A percentile compares a stretch with the other conserved stretches of the same genome.
These are phyloP conservation scores for Cystobasidium slooffiae DNA, from an alignment of 1,284 basidiomycete species.

Conservation along the genomic window DNA sequence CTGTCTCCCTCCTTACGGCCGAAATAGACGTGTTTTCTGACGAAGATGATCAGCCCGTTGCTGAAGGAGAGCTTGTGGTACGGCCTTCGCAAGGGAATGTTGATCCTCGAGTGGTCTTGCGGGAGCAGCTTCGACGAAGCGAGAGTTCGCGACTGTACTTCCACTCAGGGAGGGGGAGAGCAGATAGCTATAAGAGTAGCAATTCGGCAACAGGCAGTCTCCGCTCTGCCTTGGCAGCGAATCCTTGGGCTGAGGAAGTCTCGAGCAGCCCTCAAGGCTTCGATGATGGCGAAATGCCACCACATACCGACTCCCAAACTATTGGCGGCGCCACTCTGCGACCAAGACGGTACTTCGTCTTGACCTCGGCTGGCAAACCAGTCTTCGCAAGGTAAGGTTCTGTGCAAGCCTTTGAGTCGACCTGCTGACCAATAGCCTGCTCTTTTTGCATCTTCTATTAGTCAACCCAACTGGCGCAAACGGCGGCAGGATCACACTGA, in stretches of 20 bases:
- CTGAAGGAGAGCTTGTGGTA: conserved; percentile 11
- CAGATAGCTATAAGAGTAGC: too few species aligned
- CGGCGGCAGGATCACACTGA: background rate
- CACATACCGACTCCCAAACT: too few species aligned
- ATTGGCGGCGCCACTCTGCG: background rate
- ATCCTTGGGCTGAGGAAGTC: too few species aligned
- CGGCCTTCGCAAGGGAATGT: background rate
- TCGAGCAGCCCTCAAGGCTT: too few species aligned
- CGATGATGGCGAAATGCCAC: too few species aligned
- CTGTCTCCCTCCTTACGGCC: background rate
- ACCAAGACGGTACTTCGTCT: conserved; percentile 69
- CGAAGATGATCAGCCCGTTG: background rate
- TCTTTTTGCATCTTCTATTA: background rate
- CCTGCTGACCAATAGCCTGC: background rate
- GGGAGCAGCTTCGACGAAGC: conserved; percentile 37
- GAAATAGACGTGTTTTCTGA: background rate
- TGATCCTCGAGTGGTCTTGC: conserved; percentile 24
- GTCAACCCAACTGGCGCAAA: conserved; percentile 5
- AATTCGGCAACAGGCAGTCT: too few species aligned
- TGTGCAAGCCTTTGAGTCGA: background rate
- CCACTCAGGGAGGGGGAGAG: too few species aligned
- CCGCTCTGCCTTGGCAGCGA: too few species aligned
- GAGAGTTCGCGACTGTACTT: background rate
- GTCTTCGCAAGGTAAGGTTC: conserved; percentile 75
- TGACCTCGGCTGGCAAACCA: conserved; percentile 94